Conservation (phyloP, 345 rosid genomes). For the Linum lewisii region DNA sequence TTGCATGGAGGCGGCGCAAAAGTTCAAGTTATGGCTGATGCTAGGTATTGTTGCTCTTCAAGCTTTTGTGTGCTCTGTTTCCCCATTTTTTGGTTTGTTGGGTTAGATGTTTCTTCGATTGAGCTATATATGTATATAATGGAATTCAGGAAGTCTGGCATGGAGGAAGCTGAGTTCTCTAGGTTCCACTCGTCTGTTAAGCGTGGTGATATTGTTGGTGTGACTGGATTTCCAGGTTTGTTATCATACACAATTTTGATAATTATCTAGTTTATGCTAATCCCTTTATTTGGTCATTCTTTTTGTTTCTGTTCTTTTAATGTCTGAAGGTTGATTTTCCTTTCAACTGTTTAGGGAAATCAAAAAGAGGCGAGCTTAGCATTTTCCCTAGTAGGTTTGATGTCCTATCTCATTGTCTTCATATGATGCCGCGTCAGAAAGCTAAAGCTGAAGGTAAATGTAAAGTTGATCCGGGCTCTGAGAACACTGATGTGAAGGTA, state of each 20-base stretch:
- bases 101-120: too few species aligned
- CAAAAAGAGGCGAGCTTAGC: slow-evolving; percentile 89
- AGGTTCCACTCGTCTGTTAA: slow-evolving; percentile 58
- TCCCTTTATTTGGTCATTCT: neutral
- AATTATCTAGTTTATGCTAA: neutral
- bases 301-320: neutral
- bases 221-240: slow-evolving; percentile 90
- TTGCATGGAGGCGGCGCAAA: slow-evolving; percentile 60
- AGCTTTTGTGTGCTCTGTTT: neutral
- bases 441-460: too few species aligned
- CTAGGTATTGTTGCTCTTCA: slow-evolving; percentile 41
- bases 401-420: slow-evolving; percentile 82
- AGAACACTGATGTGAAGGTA: slow-evolving; percentile 41
- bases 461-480: slow-evolving; percentile 36
- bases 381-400: slow-evolving; percentile 55
- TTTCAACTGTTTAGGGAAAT: slow-evolving; percentile 47
- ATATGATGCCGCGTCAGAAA: slow-evolving; percentile 88
- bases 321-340: neutral
- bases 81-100: neutral
- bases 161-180: slow-evolving; percentile 59
- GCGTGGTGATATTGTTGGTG: slow-evolving; percentile 95
- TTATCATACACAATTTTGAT: neutral
- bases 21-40: slow-evolving; percentile 96
- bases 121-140: neutral
- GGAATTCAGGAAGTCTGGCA: slow-evolving; percentile 60